phyloP scores from a whole-genome alignment of 768 basidiomycete genomes.

The Rhodosporidiobolus sp. region DNA sequence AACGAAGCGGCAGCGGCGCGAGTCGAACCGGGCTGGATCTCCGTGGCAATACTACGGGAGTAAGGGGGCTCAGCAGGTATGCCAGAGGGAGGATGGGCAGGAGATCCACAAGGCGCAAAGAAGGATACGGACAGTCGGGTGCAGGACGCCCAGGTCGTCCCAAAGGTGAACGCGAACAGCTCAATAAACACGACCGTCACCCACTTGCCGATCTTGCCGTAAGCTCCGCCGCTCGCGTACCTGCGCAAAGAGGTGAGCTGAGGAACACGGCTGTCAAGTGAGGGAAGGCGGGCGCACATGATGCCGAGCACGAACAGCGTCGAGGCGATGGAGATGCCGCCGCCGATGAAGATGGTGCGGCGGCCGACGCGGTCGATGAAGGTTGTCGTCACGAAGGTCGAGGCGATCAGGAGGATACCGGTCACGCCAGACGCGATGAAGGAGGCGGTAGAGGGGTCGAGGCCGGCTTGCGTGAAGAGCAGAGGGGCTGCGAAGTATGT shows the following conservation, averaged over 20 bases:
- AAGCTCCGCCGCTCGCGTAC: slow-evolving; percentile 4
- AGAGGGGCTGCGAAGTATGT: slow-evolving; percentile 43
- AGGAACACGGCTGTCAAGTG: no score
- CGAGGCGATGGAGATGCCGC: slow-evolving; percentile 52
- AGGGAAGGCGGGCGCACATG: slow-evolving; percentile 51
- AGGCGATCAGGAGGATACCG: slow-evolving; percentile 53
- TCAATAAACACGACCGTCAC: slow-evolving; percentile 31
- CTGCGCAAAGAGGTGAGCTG: neutral
- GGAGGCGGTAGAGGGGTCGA: slow-evolving; percentile 54
- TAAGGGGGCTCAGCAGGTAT: neutral
- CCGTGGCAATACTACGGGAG: slow-evolving; percentile 45
- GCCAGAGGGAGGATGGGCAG: no score
- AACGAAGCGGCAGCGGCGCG: slow-evolving; percentile 50
- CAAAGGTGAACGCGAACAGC: slow-evolving; percentile 32
- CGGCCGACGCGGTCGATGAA: slow-evolving; percentile 46
- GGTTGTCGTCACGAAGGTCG: slow-evolving; percentile 1
- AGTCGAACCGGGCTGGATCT: slow-evolving; percentile 57
- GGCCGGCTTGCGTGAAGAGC: slow-evolving; percentile 45
- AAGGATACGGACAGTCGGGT: slow-evolving; percentile 35
- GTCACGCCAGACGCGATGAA: slow-evolving; percentile 58
- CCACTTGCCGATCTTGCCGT: slow-evolving; percentile 21
- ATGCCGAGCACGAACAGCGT: slow-evolving; percentile 54
- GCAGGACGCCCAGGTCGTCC: slow-evolving; percentile 54
- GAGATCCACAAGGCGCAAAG: no score
- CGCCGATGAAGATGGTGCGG: slow-evolving; percentile 52